Percentiles rank a stretch among this genome's conserved stretches.
phyloP scores from a whole-genome alignment of 2,329 filamentous ascomycete species.

The Xylariales sp. region DNA sequence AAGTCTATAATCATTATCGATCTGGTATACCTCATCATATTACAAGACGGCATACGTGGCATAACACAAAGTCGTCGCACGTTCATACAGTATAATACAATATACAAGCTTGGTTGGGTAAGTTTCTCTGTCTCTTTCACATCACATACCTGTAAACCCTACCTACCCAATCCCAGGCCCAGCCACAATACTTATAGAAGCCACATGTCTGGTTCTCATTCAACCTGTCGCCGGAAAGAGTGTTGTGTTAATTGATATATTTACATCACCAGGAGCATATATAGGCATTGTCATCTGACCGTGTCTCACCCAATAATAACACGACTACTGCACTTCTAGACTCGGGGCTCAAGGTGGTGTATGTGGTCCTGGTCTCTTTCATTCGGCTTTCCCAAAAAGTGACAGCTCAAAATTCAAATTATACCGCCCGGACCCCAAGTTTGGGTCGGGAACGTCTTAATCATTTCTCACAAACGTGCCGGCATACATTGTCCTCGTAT shows the following conservation, averaged over 20 bases:
- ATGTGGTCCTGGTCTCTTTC: neutral
- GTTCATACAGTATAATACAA: too few species aligned
- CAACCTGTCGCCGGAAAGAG: neutral
- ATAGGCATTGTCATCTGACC: neutral
- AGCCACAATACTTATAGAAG: conserved; percentile 14
- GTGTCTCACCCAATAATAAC: neutral
- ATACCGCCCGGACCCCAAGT: neutral
- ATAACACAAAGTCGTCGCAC: neutral
- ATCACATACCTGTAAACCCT: too few species aligned
- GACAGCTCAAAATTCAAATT: neutral
- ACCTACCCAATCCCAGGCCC: neutral
- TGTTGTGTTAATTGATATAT: neutral
- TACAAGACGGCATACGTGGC: neutral
- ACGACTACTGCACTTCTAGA: neutral
- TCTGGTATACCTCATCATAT: neutral
- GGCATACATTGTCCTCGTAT: conserved; percentile 1
- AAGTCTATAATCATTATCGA: neutral
- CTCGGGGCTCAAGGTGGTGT: neutral
- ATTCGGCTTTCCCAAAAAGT: neutral
- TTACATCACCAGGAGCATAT: neutral
- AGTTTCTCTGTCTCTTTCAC: too few species aligned
- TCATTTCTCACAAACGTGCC: neutral
- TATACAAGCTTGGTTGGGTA: too few species aligned
- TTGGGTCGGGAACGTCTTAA: neutral
- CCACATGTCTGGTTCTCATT: conserved; percentile 12